phyloP scores from a whole-genome alignment of 129 eudicot genomes.

The Apium graveolens region DNA sequence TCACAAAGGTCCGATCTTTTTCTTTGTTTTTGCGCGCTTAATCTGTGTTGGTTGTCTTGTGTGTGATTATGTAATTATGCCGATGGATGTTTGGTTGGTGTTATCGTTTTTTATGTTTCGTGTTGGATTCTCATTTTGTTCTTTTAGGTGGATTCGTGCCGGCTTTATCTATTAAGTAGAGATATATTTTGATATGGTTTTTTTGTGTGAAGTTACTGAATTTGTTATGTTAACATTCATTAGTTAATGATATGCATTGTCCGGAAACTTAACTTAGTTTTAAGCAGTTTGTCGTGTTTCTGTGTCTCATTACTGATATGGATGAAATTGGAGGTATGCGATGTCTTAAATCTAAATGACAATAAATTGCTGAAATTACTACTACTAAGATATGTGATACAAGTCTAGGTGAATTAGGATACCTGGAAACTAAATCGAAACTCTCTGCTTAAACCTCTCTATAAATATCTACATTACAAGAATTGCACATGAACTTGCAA shows the following conservation, averaged over 20 bases:
- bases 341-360: neutral
- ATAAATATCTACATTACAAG: neutral
- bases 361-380: neutral
- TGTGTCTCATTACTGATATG: neutral
- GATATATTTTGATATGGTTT: neutral
- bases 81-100: neutral
- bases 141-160: no score
- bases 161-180: no score
- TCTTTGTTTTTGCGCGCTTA: neutral
- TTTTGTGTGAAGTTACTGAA: neutral
- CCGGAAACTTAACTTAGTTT: neutral
- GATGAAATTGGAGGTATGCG: neutral
- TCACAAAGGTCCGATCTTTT: conserved; percentile 27
- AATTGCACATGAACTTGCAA: neutral
- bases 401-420: neutral
- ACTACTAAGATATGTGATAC: neutral
- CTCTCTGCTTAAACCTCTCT: neutral
- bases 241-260: neutral
- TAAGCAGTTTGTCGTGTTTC: neutral
- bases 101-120: neutral
- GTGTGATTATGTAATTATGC: neutral
- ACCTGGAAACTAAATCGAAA: neutral
- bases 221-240: neutral
- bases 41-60: neutral
- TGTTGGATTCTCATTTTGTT: neutral